Evolutionary conservation across 2,329 filamentous ascomycete genomes (phyloP), one percentile per base, ranked within the genome.

Genomic region (Pseudocercospora fuligena): DNA sequence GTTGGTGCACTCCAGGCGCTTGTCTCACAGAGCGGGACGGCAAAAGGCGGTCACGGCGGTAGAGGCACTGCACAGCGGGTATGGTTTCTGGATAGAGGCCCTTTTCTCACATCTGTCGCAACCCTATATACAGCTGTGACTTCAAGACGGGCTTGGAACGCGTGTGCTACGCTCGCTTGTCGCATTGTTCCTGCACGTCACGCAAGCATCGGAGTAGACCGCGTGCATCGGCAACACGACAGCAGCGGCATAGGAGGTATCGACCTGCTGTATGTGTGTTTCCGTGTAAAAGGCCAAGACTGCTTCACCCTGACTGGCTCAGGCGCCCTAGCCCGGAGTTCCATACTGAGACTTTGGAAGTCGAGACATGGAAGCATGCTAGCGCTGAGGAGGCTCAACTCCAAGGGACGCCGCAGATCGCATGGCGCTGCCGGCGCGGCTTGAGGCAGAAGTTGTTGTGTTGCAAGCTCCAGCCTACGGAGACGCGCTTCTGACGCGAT

Each of bases 291-390:
- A n/a, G 11, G 46, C 19, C 46, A 49, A 23, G 46, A 25, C 46
- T 49, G 46, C 46, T 49, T 49, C 46, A 49, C 19, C 46, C 46
- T 49, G 46, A 49, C 46, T 21, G 46, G 46, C 36, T 49, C 46
- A 49, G 46, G 19, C 46, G 46, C 23, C 46, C 46, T 23, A 21
- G 46, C 23, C 46, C 46, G 46, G 46, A 49, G n/a, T 23, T 25
- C 46, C 46, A 25, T 49, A 49, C 19, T 33, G n/a, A 58, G 31
- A 58, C 29, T 19, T 40, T 33, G 29, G 54, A 58, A 40, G 54
- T 36, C 54, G 54, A 58, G 29, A 58, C 54, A 40, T 58, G 31
- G 54, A 58, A n/a, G 40, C 54, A 40, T 58, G 31, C 29, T 58
- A 40, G 53, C 53, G 53, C 16, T 57, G 46, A 47, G 46, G 46